Percentiles rank a stretch among this genome's conserved stretches.
These are phyloP conservation scores for Claviceps spartinae DNA, from an alignment of 2,329 filamentous ascomycete genomes.

Conservation along the genomic window DNA sequence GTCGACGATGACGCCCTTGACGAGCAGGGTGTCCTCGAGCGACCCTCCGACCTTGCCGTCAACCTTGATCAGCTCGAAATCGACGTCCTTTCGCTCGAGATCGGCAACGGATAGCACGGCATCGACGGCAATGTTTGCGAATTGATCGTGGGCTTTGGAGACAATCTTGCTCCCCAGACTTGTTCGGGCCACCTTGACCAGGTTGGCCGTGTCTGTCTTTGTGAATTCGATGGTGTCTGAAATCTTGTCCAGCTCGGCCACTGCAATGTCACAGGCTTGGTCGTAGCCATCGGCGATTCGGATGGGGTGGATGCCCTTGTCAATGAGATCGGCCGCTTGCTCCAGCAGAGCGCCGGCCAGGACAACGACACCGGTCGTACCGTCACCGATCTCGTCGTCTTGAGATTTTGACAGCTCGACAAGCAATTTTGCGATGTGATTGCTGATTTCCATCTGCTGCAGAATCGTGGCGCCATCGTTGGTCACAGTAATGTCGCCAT, in stretches of 20 bases:
- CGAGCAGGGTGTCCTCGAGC: constrained; percentile 83
- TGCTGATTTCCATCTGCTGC: constrained; percentile 96
- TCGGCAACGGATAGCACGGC: constrained; percentile 94
- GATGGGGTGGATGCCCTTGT: constrained; percentile 99
- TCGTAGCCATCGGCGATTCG: constrained; percentile 97
- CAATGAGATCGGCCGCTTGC: constrained; percentile 93
- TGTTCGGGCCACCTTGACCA: constrained; percentile 89
- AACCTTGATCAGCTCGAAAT: constrained; percentile 98
- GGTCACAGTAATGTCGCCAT: constrained; percentile 97
- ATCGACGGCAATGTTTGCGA: constrained; percentile 92
- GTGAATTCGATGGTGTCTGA: constrained; percentile 83
- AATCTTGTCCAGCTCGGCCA: constrained; percentile 83
- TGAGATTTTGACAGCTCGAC: constrained; percentile 97
- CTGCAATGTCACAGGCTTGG: constrained; percentile 90
- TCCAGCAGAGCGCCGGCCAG: constrained; percentile 88
- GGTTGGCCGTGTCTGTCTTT: constrained; percentile 65
- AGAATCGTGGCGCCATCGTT: constrained; percentile 98
- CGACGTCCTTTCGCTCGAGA: constrained; percentile 88
- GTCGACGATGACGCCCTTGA: constrained; percentile 97
- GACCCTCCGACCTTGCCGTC: constrained; percentile 94
- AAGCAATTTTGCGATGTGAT: constrained; percentile 93
- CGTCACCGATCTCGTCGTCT: constrained; percentile 97
- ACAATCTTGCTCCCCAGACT: constrained; percentile 98
- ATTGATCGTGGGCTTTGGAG: constrained; percentile 96
- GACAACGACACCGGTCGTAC: constrained; percentile 94